These are phyloP conservation scores for Phoma sp. DNA, from an alignment of 2,329 filamentous ascomycete genomes.

Conservation along the genomic window DNA sequence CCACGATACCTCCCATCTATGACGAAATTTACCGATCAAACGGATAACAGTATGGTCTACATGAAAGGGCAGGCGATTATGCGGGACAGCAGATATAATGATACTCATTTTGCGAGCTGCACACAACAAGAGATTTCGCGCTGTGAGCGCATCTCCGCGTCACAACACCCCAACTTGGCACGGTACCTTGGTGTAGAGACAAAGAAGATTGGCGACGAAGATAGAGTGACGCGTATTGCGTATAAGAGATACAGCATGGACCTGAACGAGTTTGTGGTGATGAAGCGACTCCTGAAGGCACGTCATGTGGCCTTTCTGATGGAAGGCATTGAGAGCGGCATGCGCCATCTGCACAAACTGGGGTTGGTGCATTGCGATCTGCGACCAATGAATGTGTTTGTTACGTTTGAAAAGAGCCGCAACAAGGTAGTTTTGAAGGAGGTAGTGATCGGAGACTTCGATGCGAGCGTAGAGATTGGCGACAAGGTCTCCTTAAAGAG, in stretches of 20 bases:
- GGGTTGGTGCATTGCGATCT: conserved; percentile 14
- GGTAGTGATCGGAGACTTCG: conserved; percentile 9
- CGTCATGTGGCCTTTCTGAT: neutral
- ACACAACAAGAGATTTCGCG: neutral
- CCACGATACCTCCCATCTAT: neutral
- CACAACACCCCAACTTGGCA: conserved; percentile 6
- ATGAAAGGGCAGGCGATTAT: conserved; percentile 7
- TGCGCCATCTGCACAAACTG: neutral
- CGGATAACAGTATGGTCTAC: neutral
- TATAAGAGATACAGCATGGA: conserved; percentile 15
- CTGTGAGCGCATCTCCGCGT: neutral
- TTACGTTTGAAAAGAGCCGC: neutral
- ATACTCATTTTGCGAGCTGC: neutral
- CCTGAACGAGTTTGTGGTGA: neutral
- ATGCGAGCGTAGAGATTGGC: conserved; percentile 2
- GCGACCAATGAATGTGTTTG: conserved; percentile 2
- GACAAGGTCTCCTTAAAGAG: conserved; percentile 3
- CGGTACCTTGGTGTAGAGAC: conserved; percentile 10
- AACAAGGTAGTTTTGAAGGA: neutral
- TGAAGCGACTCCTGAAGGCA: neutral
- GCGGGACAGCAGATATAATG: neutral
- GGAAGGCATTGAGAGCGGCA: neutral
- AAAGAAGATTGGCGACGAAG: neutral
- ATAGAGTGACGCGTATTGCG: conserved; percentile 3
- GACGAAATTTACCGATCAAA: neutral